These are phyloP conservation scores for Claviceps sp. DNA, from an alignment of 2,329 filamentous ascomycete genomes.

Conservation along the genomic window DNA sequence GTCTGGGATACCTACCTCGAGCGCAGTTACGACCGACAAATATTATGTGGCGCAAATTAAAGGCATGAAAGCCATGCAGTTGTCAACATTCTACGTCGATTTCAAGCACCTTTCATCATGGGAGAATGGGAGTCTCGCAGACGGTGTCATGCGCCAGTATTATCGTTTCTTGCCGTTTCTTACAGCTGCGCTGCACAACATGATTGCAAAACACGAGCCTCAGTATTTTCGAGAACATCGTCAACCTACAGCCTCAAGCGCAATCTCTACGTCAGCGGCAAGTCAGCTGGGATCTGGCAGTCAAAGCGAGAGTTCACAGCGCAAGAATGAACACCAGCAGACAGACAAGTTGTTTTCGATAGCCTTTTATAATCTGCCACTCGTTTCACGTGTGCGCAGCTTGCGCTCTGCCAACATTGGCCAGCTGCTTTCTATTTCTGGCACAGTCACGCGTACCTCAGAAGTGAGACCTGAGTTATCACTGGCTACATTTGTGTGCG, in stretches of 20 bases:
- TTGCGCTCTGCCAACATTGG: constrained; percentile 84
- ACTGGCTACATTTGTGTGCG: constrained; percentile 82
- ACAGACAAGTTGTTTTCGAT: constrained; percentile 92
- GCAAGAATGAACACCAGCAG: constrained; percentile 84
- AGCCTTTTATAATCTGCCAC: constrained; percentile 83
- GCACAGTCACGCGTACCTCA: constrained; percentile 90
- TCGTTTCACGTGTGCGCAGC: constrained; percentile 74
- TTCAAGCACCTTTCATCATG: constrained; percentile 70
- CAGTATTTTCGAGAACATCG: constrained; percentile 88
- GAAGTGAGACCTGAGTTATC: constrained; percentile 92
- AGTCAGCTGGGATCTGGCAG: constrained; percentile 49
- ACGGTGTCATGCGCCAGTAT: constrained; percentile 79
- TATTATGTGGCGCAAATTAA: constrained; percentile 79
- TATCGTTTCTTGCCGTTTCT: constrained; percentile 92
- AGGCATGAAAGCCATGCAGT: constrained; percentile 56
- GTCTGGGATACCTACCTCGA: constrained; percentile 51
- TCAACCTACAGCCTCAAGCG: constrained; percentile 65
- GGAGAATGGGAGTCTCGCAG: constrained; percentile 68
- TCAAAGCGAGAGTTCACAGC: constrained; percentile 54
- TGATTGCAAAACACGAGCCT: constrained; percentile 89
- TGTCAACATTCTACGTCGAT: constrained; percentile 82
- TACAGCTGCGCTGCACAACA: constrained; percentile 74
- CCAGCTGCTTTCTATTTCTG: constrained; percentile 86
- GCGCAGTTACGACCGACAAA: constrained; percentile 60
- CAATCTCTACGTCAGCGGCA: constrained; percentile 52